Conservation (phyloP, 1,284 basidiomycete species). For the Tilletia walkeri region DNA sequence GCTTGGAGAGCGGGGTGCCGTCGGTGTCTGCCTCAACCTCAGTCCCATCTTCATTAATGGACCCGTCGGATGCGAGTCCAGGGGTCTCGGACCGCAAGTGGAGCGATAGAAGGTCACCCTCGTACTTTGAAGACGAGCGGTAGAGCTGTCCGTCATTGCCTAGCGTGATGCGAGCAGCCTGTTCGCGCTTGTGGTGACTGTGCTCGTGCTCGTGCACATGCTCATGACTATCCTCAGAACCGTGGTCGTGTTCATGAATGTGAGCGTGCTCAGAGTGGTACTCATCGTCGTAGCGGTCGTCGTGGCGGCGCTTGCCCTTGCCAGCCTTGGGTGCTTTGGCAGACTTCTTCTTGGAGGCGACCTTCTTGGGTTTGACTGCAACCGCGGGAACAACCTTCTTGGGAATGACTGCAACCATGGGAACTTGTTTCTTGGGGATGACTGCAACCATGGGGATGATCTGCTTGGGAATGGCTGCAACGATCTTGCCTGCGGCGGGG, state of each 20-base stretch:
- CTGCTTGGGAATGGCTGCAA: background rate
- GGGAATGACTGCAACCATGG: background rate
- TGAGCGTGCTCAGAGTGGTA: background rate
- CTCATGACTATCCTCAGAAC: slow-evolving; percentile 19
- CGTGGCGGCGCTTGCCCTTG: slow-evolving; percentile 6
- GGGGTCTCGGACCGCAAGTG: slow-evolving; percentile 9
- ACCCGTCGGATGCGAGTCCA: too few relatives aligned
- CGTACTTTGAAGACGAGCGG: background rate
- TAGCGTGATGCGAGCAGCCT: slow-evolving; percentile 1
- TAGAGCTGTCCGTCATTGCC: background rate
- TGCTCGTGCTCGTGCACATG: slow-evolving; percentile 23
- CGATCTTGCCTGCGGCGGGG: too few relatives aligned
- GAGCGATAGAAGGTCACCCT: slow-evolving; percentile 12
- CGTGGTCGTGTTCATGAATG: slow-evolving; percentile 20
- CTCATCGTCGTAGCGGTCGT: background rate
- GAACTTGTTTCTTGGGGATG: background rate
- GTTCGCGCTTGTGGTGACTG: slow-evolving; percentile 18
- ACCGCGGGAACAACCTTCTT: slow-evolving; percentile 1
- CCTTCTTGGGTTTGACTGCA: background rate
- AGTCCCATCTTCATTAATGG: too few relatives aligned
- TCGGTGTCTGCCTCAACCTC: too few relatives aligned
- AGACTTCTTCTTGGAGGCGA: background rate
- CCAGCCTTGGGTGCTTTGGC: slow-evolving; percentile 3
- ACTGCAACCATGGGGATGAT: background rate
- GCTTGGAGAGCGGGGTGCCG: too few relatives aligned